Evolutionary conservation across 495 filamentous ascomycete species (phyloP).

Genomic region (Cetradonia linearis): DNA sequence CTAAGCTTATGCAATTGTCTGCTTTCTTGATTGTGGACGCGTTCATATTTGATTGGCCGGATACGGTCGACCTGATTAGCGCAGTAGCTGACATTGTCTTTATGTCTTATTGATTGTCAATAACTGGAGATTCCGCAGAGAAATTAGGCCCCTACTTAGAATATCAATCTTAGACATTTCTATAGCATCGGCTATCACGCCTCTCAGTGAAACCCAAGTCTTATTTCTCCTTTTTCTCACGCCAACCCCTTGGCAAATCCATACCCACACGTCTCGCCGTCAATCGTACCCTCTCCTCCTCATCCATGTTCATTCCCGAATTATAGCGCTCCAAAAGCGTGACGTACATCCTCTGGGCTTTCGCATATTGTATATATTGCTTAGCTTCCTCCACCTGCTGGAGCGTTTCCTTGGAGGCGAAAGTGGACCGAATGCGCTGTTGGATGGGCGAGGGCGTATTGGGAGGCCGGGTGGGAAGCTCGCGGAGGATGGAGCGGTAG

Average conservation of each 20-base stretch:
- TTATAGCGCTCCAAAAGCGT: conserved; percentile 84
- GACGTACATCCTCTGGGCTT: conserved; percentile 71
- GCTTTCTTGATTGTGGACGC: background rate
- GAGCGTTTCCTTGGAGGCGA: conserved; percentile 42
- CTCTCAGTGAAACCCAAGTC: background rate
- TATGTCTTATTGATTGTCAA: background rate
- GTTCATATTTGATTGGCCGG: background rate
- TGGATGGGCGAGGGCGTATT: conserved; percentile 40
- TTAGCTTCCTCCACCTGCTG: conserved; percentile 48
- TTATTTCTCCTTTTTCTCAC: conserved; percentile 11
- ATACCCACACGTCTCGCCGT: conserved; percentile 82
- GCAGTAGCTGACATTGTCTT: background rate
- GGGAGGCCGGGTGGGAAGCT: conserved; percentile 64
- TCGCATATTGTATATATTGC: conserved; percentile 68
- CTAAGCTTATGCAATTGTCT: background rate
- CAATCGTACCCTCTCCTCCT: conserved; percentile 74
- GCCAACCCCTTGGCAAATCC: conserved; percentile 59
- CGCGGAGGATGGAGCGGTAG: conserved; percentile 84
- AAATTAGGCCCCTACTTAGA: background rate
- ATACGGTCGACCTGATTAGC: background rate
- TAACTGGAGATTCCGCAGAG: background rate
- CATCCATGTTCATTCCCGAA: conserved; percentile 71
- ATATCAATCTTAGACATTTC: background rate
- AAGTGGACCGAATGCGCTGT: conserved; percentile 34
- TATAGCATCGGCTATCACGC: background rate